phyloP scores from a whole-genome alignment of 176 grass and related monocot species.

The Rhipidocladum racemiflorum region DNA sequence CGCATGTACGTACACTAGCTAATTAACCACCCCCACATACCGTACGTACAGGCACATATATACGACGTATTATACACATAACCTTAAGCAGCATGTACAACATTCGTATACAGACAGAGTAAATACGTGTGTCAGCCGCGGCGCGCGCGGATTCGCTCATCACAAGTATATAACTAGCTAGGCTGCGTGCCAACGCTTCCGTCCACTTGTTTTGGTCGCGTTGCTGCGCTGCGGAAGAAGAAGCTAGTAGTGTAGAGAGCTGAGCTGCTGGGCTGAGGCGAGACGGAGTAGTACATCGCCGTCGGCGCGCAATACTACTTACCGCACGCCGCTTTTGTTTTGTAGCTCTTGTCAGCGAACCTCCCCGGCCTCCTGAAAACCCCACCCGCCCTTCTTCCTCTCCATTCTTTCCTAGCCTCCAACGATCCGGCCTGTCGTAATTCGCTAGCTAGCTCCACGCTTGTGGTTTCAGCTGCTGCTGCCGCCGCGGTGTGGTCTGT shows the following conservation, averaged over 20 bases:
- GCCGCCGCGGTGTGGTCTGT: background rate
- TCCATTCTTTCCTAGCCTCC: background rate
- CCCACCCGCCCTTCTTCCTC: conserved; percentile 35
- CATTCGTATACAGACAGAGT: too few relatives aligned
- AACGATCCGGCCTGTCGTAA: background rate
- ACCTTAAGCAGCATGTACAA: too few relatives aligned
- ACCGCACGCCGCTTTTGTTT: conserved; percentile 66
- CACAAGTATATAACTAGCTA: too few relatives aligned
- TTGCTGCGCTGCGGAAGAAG: background rate
- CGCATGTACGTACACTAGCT: too few relatives aligned
- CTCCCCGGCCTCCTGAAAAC: conserved; percentile 61
- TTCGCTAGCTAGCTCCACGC: background rate
- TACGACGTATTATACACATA: too few relatives aligned
- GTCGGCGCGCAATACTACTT: conserved; percentile 66
- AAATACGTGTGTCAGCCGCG: too few relatives aligned
- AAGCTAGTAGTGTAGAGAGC: background rate
- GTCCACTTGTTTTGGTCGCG: too few relatives aligned
- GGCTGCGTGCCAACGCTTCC: too few relatives aligned
- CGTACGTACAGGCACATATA: too few relatives aligned
- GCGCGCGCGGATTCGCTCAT: too few relatives aligned
- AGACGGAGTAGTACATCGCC: conserved; percentile 52
- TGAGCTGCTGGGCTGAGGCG: background rate
- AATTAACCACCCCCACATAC: too few relatives aligned
- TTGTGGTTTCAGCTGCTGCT: background rate
- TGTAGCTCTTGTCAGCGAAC: conserved; percentile 83